phyloP scores from a whole-genome alignment of 164 flowering plant genomes.

The Magnolia officinalis region DNA sequence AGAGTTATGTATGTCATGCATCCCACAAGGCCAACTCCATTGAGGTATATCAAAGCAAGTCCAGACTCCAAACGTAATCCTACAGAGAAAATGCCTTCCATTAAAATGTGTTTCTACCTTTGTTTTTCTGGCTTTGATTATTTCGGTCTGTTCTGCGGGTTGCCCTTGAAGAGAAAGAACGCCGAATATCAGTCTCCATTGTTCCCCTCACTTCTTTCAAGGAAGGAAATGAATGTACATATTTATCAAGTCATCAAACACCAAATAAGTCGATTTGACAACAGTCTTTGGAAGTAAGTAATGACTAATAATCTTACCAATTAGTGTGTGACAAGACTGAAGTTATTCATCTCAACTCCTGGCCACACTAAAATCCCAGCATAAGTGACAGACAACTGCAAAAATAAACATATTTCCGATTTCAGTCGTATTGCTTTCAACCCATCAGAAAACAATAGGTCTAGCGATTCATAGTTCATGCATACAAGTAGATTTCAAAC shows the following conservation, averaged over 20 bases:
- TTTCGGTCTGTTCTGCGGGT: constrained; percentile 44
- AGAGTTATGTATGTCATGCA: not conserved
- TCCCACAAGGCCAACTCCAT: not conserved
- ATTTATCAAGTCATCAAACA: not conserved
- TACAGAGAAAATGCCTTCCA: not conserved
- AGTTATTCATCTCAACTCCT: not conserved
- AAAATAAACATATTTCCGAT: not conserved
- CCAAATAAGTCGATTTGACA: not conserved
- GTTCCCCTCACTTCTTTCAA: constrained; percentile 10
- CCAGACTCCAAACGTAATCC: not conserved
- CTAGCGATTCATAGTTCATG: too few relatives aligned
- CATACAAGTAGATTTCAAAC: too few relatives aligned
- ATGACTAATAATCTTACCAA: not conserved
- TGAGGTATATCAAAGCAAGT: not conserved
- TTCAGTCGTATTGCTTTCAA: not conserved
- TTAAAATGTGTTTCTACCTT: constrained; percentile 33
- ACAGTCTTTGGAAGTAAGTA: not conserved
- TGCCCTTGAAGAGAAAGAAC: constrained; percentile 31
- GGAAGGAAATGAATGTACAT: not conserved
- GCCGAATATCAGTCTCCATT: constrained; percentile 43
- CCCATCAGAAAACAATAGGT: too few relatives aligned
- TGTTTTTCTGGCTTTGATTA: constrained; percentile 18
- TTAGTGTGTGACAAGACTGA: not conserved
- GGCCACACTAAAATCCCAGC: not conserved
- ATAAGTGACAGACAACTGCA: not conserved